These are phyloP conservation scores for Raffaelea ambrosiae DNA, from an alignment of 2,329 filamentous ascomycete species.

Conservation along the genomic window DNA sequence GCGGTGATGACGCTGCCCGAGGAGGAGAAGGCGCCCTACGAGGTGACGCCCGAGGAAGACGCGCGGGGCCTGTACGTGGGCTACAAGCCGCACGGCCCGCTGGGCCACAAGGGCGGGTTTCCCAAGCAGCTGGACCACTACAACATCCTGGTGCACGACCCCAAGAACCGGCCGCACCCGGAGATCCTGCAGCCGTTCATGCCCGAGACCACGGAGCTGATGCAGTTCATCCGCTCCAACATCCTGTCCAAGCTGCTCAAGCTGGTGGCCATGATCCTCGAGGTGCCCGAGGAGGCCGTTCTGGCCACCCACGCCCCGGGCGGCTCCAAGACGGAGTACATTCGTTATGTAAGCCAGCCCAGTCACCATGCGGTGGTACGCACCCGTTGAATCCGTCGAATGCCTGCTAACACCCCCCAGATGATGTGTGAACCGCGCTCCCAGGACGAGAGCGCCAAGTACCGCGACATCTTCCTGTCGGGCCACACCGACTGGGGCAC, in stretches of 20 bases:
- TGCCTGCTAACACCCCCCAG: too few species aligned
- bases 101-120: constrained; percentile 1
- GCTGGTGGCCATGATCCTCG: constrained; percentile 1
- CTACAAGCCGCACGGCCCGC: background rate
- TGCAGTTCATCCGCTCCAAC: constrained; percentile 1
- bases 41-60: constrained; percentile 3
- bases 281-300: background rate
- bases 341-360: background rate
- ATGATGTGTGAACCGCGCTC: constrained; percentile 42
- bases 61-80: constrained; percentile 1
- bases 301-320: constrained; percentile 1
- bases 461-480: constrained; percentile 8
- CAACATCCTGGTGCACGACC: constrained; percentile 3
- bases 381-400: too few species aligned
- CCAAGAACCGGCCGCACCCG: constrained; percentile 2
- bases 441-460: constrained; percentile 21
- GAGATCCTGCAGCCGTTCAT: background rate
- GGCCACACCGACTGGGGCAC: constrained; percentile 30
- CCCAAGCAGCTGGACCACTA: constrained; percentile 3
- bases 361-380: too few species aligned
- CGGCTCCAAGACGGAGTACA: constrained; percentile 1
- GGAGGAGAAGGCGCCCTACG: constrained; percentile 2
- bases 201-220: background rate
- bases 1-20: background rate
- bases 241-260: background rate